These are phyloP conservation scores for Lizonia empirigonia DNA, from an alignment of 2,329 filamentous ascomycete genomes.

Conservation along the genomic window DNA sequence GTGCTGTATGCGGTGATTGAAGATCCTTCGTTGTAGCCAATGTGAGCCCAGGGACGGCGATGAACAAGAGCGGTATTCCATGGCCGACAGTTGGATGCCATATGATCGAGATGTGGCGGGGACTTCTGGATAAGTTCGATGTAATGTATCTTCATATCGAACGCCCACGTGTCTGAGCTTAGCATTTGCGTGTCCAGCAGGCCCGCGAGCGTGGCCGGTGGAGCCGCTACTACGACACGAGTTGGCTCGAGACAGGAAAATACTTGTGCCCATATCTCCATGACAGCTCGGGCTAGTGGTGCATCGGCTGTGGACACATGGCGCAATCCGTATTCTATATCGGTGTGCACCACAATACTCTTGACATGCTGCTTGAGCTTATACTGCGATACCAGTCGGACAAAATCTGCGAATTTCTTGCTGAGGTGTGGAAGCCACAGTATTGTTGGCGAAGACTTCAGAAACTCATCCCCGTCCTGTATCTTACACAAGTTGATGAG, in stretches of 20 bases:
- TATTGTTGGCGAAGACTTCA: slow-evolving; percentile 30
- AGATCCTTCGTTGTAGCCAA: slow-evolving; percentile 76
- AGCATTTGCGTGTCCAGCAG: slow-evolving; percentile 64
- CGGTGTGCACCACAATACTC: slow-evolving; percentile 55
- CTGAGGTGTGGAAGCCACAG: slow-evolving; percentile 44
- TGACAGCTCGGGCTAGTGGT: slow-evolving; percentile 58
- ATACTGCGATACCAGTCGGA: slow-evolving; percentile 26
- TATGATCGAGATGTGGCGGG: slow-evolving; percentile 12
- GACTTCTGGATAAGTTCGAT: slow-evolving; percentile 52
- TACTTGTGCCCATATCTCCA: slow-evolving; percentile 38
- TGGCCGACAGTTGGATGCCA: slow-evolving; percentile 20
- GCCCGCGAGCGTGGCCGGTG: slow-evolving; percentile 66
- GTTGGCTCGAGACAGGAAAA: slow-evolving; percentile 38
- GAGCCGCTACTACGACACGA: slow-evolving; percentile 54
- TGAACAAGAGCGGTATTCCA: slow-evolving; percentile 56
- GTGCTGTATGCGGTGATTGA: slow-evolving; percentile 72
- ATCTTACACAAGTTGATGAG: slow-evolving; percentile 42
- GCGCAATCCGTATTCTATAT: slow-evolving; percentile 46
- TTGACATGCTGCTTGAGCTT: slow-evolving; percentile 48
- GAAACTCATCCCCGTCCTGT: slow-evolving; percentile 38
- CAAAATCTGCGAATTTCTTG: slow-evolving; percentile 27
- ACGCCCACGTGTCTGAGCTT: slow-evolving; percentile 66
- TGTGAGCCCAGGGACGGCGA: slow-evolving; percentile 66
- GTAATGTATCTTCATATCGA: slow-evolving; percentile 67
- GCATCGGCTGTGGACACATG: slow-evolving; percentile 35